Base-by-base conservation (phyloP, 2,329 filamentous ascomycete genomes). In the Fusarium abutilonis region DNA sequence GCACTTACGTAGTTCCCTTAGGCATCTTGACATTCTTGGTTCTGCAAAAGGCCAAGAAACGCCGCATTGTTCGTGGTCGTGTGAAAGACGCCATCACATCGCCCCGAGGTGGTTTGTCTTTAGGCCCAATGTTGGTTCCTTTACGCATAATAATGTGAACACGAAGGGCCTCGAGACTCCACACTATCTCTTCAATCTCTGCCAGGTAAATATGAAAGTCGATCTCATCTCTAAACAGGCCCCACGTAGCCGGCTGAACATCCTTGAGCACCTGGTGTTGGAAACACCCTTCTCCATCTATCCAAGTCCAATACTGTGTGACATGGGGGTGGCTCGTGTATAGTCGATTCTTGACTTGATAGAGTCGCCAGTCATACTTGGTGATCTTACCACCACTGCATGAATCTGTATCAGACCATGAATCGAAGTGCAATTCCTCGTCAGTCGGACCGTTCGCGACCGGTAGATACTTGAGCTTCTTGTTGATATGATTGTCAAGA, bases 301-400 rank as follows among this genome's bases (percentile, higher is more conserved):
- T 65, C 79, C 80, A 86, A 45, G 82, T 82, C 82, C 82, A 84
- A 72, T 85, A 86, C 67, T 86, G 83, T 11, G 81, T 84, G 6
- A 83, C 79, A 11, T 75, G 66, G 3, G 75, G 71, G 49, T 79
- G 80, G 19, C 79, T 83, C 1, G 82, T 80, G 46, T 80, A 76
- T 10, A 74, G 62, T 13, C 74, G 72, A 3, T 80, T 82, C 73
- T 84, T 84, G 64, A 86, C 78, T 61, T 84, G 81, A 41, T 79
- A 74, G 11, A 86, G 68, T 14, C 82, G 79, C 75, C 80, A 86
- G 69, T 86, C 83, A 9, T 77, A 75, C 11, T 74, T 71, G 21
- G 75, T 75, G 8, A 86, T 75, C 10, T 68, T 65, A 4, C 81
- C 81, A 2, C 75, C 75, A 26, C 78, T 82, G 62, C 77, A 78